A percentile compares a stretch with the other conserved stretches of the same genome.
Evolutionary conservation across 1,284 basidiomycete genomes (phyloP).

Genomic region (Leccinum pachyderme): DNA sequence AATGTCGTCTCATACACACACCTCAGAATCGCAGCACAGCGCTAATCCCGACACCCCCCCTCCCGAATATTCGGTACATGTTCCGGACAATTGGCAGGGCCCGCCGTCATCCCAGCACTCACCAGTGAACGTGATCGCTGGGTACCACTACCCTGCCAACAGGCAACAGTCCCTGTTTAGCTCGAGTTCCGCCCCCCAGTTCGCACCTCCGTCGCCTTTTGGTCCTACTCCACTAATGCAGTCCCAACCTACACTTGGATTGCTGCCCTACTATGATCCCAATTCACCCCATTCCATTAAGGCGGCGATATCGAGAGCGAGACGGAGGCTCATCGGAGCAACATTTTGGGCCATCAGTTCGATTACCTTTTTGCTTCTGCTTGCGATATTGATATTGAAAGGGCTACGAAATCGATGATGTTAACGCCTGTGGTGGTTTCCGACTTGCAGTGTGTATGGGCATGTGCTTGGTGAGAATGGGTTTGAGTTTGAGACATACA

Average conservation of each 20-base stretch:
- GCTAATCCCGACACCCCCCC: slow-evolving; percentile 31
- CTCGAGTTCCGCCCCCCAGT: slow-evolving; percentile 16
- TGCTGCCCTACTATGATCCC: slow-evolving; percentile 49
- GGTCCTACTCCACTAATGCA: slow-evolving; percentile 46
- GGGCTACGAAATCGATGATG: slow-evolving; percentile 6
- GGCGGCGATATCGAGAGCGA: slow-evolving; percentile 45
- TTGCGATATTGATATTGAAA: slow-evolving; percentile 12
- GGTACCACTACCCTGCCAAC: slow-evolving; percentile 10
- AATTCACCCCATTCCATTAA: slow-evolving; percentile 41
- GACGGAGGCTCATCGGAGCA: slow-evolving; percentile 45
- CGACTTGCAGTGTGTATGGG: background rate
- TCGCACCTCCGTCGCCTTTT: slow-evolving; percentile 22
- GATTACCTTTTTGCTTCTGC: slow-evolving; percentile 25
- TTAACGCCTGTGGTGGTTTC: background rate
- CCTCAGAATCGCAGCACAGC: slow-evolving; percentile 16
- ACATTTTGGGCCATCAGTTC: slow-evolving; percentile 42
- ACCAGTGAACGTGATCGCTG: slow-evolving; percentile 11
- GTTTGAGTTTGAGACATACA: background rate
- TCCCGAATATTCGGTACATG: slow-evolving; percentile 30
- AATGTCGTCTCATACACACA: slow-evolving; percentile 17
- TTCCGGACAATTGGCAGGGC: slow-evolving; percentile 11
- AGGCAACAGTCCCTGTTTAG: slow-evolving; percentile 17
- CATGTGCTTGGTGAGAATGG: background rate
- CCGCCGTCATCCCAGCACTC: slow-evolving; percentile 21
- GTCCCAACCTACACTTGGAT: slow-evolving; percentile 27